Evolutionary conservation across 2,329 filamentous ascomycete genomes (phyloP).

Genomic region (Hypoxylon sp.): DNA sequence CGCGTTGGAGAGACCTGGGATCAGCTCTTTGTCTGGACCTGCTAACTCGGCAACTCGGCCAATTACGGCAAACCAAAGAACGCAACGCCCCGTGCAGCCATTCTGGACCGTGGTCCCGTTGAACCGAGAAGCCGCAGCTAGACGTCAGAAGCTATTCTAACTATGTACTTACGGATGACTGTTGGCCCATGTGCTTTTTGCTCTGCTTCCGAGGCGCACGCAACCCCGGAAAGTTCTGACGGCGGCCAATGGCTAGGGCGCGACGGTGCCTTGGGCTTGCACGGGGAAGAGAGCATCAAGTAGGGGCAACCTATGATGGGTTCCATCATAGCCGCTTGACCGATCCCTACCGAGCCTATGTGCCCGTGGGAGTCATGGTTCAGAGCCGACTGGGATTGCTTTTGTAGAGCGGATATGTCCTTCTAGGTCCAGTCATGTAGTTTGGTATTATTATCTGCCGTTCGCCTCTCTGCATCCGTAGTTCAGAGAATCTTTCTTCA

Average conservation of each 20-base stretch:
- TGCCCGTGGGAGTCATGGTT: constrained; percentile 24
- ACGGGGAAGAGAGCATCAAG: constrained; percentile 20
- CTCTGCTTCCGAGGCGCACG: constrained; percentile 35
- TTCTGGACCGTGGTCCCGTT: constrained; percentile 50
- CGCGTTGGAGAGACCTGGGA: constrained; percentile 27
- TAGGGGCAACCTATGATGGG: constrained; percentile 27
- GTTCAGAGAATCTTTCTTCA: constrained; percentile 11
- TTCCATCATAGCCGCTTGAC: constrained; percentile 50
- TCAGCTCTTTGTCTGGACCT: constrained; percentile 15
- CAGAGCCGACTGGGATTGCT: constrained; percentile 20
- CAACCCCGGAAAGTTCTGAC: constrained; percentile 11
- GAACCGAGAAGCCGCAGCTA: constrained; percentile 51
- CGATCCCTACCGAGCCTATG: constrained; percentile 49
- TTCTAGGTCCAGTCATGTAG: constrained; percentile 23
- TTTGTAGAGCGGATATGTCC: constrained; percentile 29
- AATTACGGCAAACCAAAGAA: constrained; percentile 54
- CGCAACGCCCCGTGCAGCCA: constrained; percentile 27
- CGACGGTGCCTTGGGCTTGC: constrained; percentile 31
- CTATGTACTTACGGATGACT: neutral
- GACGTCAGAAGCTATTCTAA: constrained; percentile 39
- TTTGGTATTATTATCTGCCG: constrained; percentile 5
- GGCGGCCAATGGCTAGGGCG: constrained; percentile 23
- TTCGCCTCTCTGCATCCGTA: constrained; percentile 27
- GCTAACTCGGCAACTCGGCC: constrained; percentile 59
- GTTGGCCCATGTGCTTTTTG: constrained; percentile 29